phyloP scores from a whole-genome alignment of 169 alveolate species.

The Cryptosporidium sp. region DNA sequence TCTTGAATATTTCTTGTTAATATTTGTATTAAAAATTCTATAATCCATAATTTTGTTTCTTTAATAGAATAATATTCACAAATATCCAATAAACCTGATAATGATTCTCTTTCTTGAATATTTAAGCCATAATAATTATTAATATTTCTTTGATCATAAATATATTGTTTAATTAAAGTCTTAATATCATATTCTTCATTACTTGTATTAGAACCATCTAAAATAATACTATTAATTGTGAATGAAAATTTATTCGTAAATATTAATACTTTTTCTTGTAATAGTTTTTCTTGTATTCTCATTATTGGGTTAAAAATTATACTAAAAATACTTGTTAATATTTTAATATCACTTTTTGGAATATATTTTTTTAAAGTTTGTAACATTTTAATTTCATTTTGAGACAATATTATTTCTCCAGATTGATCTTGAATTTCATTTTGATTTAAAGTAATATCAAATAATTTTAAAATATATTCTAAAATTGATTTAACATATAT shows the following conservation, averaged over 20 bases:
- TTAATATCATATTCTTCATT: neutral
- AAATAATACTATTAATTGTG: neutral
- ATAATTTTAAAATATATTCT: neutral
- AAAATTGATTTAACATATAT: neutral
- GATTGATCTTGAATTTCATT: neutral
- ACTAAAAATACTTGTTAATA: neutral
- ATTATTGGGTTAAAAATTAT: slow-evolving; percentile 21
- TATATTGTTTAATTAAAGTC: slow-evolving; percentile 5
- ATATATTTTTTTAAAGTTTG: neutral
- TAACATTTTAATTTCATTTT: neutral
- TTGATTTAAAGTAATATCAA: neutral
- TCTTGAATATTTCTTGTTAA: neutral
- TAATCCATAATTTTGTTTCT: neutral
- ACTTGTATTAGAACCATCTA: neutral
- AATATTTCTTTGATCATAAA: neutral
- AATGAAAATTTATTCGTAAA: slow-evolving; percentile 7
- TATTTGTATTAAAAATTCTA: neutral
- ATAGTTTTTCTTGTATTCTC: neutral
- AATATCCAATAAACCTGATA: neutral
- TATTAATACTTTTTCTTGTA: neutral
- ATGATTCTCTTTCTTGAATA: neutral
- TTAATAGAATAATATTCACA: slow-evolving; percentile 40
- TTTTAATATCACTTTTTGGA: neutral
- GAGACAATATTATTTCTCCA: neutral
- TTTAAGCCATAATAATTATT: neutral